These are phyloP conservation scores for Hymenoscyphus linearis DNA, from an alignment of 2,329 filamentous ascomycete genomes.

Conservation along the genomic window DNA sequence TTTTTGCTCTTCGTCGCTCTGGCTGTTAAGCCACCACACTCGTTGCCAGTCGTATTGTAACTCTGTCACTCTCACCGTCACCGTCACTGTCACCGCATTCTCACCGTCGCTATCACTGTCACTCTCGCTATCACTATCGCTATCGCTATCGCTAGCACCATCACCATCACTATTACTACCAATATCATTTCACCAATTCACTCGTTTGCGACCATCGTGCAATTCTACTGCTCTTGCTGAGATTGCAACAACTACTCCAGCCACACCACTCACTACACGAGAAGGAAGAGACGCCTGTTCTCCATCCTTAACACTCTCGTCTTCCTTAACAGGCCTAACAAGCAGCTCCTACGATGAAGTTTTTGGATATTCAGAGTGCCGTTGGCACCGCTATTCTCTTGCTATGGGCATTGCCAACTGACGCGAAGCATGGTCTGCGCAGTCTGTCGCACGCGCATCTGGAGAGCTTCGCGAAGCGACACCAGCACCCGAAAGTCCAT, in stretches of 20 bases:
- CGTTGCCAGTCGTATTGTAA: not conserved
- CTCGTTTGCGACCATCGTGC: not conserved
- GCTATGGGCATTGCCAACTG: constrained; percentile 32
- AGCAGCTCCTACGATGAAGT: constrained; percentile 43
- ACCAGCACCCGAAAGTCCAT: constrained; percentile 20
- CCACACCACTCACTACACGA: not conserved
- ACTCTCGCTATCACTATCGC: not conserved
- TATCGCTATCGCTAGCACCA: not conserved
- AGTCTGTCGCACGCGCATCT: constrained; percentile 23
- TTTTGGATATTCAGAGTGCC: constrained; percentile 44
- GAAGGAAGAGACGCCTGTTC: not conserved
- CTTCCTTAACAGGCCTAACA: not conserved
- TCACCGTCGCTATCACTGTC: not conserved
- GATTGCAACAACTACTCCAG: not conserved
- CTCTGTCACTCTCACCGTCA: not conserved
- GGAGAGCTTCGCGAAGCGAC: constrained; percentile 24
- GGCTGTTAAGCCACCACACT: constrained; percentile 6
- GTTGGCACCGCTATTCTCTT: constrained; percentile 46
- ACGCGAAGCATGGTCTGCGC: constrained; percentile 23
- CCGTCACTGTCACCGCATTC: too few relatives aligned
- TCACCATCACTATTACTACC: not conserved
- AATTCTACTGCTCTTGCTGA: not conserved
- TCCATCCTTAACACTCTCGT: not conserved
- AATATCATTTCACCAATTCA: constrained; percentile 1
- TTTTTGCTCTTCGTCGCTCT: constrained; percentile 4